A percentile compares a stretch with the other conserved stretches of the same genome.
These are phyloP conservation scores for Ophiostoma tasmaniense DNA, from an alignment of 2,329 filamentous ascomycete genomes.

Conservation along the genomic window DNA sequence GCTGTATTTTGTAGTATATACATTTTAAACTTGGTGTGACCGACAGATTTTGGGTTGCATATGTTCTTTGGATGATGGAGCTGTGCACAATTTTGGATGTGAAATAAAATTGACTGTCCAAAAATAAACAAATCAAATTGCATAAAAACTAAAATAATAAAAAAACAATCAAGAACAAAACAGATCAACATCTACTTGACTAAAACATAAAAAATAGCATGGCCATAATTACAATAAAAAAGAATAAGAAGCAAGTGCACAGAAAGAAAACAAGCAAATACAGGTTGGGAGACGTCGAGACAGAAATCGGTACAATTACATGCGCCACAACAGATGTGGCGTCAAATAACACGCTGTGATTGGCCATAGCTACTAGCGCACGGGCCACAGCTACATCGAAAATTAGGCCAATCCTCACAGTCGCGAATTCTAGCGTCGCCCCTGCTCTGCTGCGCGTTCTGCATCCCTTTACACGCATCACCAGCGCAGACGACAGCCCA, in stretches of 20 bases:
- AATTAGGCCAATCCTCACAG: conserved; percentile 16
- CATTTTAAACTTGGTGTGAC: too few relatives aligned
- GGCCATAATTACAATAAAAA: too few relatives aligned
- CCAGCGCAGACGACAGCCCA: conserved; percentile 10
- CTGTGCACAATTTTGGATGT: too few relatives aligned
- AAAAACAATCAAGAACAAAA: neutral
- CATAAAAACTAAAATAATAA: neutral
- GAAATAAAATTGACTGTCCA: too few relatives aligned
- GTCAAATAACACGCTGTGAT: conserved; percentile 7
- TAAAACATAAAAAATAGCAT: too few relatives aligned
- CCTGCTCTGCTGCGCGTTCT: conserved; percentile 15
- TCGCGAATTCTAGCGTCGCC: conserved; percentile 20
- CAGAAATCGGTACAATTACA: neutral
- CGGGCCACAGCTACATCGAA: conserved; percentile 1
- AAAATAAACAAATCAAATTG: neutral
- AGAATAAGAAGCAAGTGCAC: too few relatives aligned
- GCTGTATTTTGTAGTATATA: neutral
- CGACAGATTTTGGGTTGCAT: too few relatives aligned
- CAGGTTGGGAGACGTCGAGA: neutral
- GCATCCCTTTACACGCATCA: conserved; percentile 19
- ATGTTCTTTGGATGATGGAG: too few relatives aligned
- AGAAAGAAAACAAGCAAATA: too few relatives aligned
- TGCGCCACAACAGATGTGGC: conserved; percentile 8
- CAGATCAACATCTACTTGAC: too few relatives aligned
- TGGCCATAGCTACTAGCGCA: conserved; percentile 11